Percentiles rank a stretch among this genome's conserved stretches.
Conservation (phyloP, 2,329 filamentous ascomycete species). For the Exophiala phaeomuriformis region DNA sequence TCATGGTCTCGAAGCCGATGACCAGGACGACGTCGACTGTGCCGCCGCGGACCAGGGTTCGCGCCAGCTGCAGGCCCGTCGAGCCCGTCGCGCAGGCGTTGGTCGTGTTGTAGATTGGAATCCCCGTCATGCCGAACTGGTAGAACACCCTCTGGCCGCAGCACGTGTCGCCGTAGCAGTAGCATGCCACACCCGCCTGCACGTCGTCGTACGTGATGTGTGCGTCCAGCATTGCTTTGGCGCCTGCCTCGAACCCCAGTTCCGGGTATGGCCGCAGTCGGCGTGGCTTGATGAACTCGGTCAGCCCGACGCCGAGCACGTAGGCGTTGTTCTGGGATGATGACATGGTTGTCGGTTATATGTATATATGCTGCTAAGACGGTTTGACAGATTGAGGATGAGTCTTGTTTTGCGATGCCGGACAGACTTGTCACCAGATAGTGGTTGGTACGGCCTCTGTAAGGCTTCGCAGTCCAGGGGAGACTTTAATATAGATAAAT, state of each 20-base stretch:
- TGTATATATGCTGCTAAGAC: neutral
- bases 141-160: slow-evolving; percentile 96
- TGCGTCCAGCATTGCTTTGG: slow-evolving; percentile 52
- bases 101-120: slow-evolving; percentile 89
- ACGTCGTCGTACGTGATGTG: slow-evolving; percentile 96
- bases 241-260: slow-evolving; percentile 30
- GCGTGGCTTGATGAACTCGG: slow-evolving; percentile 70
- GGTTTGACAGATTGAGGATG: neutral
- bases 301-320: slow-evolving; percentile 96
- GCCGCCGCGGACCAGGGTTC: slow-evolving; percentile 70
- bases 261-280: slow-evolving; percentile 30
- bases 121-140: slow-evolving; percentile 94
- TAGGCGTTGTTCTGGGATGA: slow-evolving; percentile 54
- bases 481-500: too few species aligned
- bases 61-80: slow-evolving; percentile 76
- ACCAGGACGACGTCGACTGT: slow-evolving; percentile 83
- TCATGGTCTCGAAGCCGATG: slow-evolving; percentile 98
- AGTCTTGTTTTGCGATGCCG: neutral
- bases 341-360: neutral
- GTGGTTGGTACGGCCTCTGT: too few species aligned
- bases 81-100: slow-evolving; percentile 96
- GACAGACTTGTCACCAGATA: too few species aligned
- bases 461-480: too few species aligned
- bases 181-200: slow-evolving; percentile 87
- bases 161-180: slow-evolving; percentile 93